Evolutionary conservation across 75 land plant genomes (phyloP), one percentile per base, ranked within the genome.

Genomic region (Chamaecyparis obtusa): DNA sequence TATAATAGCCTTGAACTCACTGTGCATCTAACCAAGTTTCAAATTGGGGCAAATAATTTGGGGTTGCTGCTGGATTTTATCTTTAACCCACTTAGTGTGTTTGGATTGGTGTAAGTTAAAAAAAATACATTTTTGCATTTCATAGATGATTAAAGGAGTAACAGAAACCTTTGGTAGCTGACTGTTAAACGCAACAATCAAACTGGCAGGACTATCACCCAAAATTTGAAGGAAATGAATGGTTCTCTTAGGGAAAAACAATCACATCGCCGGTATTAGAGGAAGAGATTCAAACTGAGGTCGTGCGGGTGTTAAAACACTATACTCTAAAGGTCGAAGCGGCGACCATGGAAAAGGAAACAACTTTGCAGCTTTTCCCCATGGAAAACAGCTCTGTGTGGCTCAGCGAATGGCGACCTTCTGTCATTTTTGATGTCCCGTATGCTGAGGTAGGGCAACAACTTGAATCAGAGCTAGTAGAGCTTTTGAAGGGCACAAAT

Each of bases 361-460:
- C 86, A 27, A 56, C 91, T 19, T 56, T 57, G 9, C 88, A 89
- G 89, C 83, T 92, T 44, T 44, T 86, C 55, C 94, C 88, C 21
- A 80, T 95, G 14, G 96, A 95, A 89, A 90, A 91, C 49, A 88
- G 92, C 5, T 92, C 92, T 88, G 79, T 91, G 21, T 95, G 97
- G 97, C 87, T 92, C 10, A 96, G 94, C 67, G 97, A 96, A 9
- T 95, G 94, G 95, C 77, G 96, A 14, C 97, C 97, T 24, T 85
- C 89, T 74, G 83, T 88, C 80, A 93, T 92, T 27, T 92, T 95
- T 81, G 96, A 95, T 51, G 85, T 95, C 57, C 81, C 91, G 39
- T 94, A 92, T 89, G 92, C 94, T 84, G 90, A 90, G 88, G 41
- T 92, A 0, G 96, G 97, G 11, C 86, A 90, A n/a, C 94, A 91